Base-by-base conservation (phyloP, 169 alveolate genomes). In the Babesia sp. region DNA sequence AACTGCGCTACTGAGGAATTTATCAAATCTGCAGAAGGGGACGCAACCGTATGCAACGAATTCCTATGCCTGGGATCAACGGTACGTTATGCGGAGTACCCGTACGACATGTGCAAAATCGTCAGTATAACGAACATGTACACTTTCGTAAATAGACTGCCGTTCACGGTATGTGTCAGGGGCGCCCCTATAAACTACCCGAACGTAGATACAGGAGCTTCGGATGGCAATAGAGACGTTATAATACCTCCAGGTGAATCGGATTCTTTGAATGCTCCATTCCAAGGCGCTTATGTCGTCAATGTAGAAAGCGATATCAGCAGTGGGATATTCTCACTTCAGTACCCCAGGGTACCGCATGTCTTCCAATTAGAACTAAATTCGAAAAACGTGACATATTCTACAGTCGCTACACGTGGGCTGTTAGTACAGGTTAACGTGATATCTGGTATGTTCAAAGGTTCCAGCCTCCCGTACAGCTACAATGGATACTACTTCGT, bases 401-500 rank as follows among this genome's bases (percentile, higher is more conserved):
- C 71, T 42, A 73, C 82, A 11, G 71, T 73, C 54, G 81, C 71
- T 24, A 69, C 80, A 20, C 41, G 83, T 50, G 83, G 90, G 53
- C 48, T 80, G 22, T 60, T 91, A 39, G 69, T 91, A 50, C 92
- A 91, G 55, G 87, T 90, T 20, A 85, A 87, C 60, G 86, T 91
- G 18, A 83, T 91, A 22, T 83, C 90, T 14, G 95, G 95, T 20
- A 72, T 79, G 41, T 91, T 91, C 59, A 91, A 86, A 50, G 90
- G 85, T 22, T 83, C 90, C 14, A 85, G 87, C 50, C 57, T 91
- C 50, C 95, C 95, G 6, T 91, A 90, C 69, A 81, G 90, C 37
- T 90, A 84, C 72, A 91, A 91, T 67, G 95, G 95, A 12, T 85
- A 78, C 51, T 91, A 87, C 61, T 74, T 83, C 56, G 86, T 90